Percentiles rank a stretch among this genome's conserved stretches.
Evolutionary conservation across 2,329 filamentous ascomycete species (phyloP).

Genomic region (Pseudohalonectria lignicola): DNA sequence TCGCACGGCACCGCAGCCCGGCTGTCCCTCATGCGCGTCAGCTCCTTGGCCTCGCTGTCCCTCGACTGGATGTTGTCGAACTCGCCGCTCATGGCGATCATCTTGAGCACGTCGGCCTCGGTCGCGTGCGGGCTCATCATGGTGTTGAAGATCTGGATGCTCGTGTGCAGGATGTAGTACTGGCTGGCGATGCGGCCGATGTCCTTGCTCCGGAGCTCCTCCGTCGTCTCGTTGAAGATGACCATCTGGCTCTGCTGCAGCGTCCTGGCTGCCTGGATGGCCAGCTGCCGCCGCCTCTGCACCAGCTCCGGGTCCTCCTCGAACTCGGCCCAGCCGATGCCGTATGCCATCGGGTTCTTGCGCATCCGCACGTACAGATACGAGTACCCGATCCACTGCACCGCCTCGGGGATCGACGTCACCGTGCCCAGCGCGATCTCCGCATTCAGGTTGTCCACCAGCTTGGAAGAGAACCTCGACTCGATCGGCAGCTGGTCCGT

Average conservation of each 20-base stretch:
- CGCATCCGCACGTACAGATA: conserved; percentile 97
- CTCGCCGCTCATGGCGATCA: conserved; percentile 96
- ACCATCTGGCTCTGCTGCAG: conserved; percentile 97
- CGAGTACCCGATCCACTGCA: conserved; percentile 96
- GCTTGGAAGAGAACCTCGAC: conserved; percentile 84
- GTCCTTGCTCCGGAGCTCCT: conserved; percentile 88
- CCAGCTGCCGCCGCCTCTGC: conserved; percentile 71
- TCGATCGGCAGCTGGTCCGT: conserved; percentile 96
- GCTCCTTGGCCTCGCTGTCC: conserved; percentile 81
- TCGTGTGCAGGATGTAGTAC: conserved; percentile 89
- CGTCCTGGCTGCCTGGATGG: conserved; percentile 78
- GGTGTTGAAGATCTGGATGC: conserved; percentile 90
- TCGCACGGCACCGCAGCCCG: conserved; percentile 65
- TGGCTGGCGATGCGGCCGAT: conserved; percentile 95
- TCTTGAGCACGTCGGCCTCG: conserved; percentile 85
- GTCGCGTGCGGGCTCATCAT: conserved; percentile 82
- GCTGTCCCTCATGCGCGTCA: conserved; percentile 62
- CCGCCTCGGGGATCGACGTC: conserved; percentile 84
- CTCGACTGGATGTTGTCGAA: conserved; percentile 95
- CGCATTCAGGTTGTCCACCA: conserved; percentile 94
- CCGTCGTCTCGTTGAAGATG: conserved; percentile 90
- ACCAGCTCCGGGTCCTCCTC: conserved; percentile 81
- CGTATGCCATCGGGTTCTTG: conserved; percentile 81
- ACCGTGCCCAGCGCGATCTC: conserved; percentile 92
- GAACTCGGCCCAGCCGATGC: conserved; percentile 89